phyloP scores from a whole-genome alignment of 2,329 filamentous ascomycete species.

The Ophiocordyceps camponoti-floridani region DNA sequence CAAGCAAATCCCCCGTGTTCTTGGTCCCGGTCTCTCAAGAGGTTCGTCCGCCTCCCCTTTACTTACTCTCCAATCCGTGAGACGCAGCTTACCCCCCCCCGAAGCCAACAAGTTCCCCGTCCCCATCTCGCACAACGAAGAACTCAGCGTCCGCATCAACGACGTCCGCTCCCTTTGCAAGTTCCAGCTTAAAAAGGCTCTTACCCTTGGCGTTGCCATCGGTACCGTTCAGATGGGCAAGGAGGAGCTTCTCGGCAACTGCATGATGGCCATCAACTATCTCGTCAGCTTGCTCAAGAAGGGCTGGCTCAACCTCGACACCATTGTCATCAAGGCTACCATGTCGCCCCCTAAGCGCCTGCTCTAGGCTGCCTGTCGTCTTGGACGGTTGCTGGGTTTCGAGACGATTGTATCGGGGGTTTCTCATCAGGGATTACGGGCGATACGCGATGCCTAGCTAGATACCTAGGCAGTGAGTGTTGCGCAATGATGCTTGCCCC shows the following conservation, averaged over 20 bases:
- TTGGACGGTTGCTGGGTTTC: no score
- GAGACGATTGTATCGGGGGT: no score
- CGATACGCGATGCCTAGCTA: background rate
- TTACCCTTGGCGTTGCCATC: constrained; percentile 63
- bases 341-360: constrained; percentile 98
- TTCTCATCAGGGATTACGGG: background rate
- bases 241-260: constrained; percentile 94
- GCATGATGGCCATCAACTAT: constrained; percentile 99
- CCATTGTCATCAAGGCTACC: constrained; percentile 98
- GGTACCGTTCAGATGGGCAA: constrained; percentile 95
- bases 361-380: constrained; percentile 43
- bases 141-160: constrained; percentile 86
- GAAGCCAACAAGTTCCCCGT: constrained; percentile 98
- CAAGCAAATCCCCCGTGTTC: constrained; percentile 99
- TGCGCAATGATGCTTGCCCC: no score
- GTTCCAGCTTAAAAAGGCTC: constrained; percentile 99
- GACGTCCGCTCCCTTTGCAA: constrained; percentile 99
- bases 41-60: constrained; percentile 22
- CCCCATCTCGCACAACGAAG: constrained; percentile 90
- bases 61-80: constrained; percentile 7
- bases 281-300: constrained; percentile 98
- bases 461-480: background rate
- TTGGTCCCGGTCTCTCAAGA: constrained; percentile 97
- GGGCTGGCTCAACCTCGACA: constrained; percentile 99
- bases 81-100: no score